phyloP scores from a whole-genome alignment of 345 rosid genomes.

The Arabidopsis arenosa region DNA sequence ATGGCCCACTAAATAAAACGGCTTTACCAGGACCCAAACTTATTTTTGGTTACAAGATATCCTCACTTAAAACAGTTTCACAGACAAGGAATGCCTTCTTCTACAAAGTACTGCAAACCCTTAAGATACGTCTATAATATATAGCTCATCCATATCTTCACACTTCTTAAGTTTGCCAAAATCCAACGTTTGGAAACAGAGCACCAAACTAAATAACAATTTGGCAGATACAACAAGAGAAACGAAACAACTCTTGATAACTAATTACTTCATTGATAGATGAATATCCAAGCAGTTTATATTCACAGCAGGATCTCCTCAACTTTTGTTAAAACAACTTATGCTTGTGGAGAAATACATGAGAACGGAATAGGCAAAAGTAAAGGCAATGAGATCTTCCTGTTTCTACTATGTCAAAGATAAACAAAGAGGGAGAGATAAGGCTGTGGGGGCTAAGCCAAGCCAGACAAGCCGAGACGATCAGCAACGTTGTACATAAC shows the following conservation, averaged over 20 bases:
- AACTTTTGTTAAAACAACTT: neutral
- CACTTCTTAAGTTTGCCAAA: neutral
- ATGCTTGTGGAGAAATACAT: neutral
- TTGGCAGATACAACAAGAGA: neutral
- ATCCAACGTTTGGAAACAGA: neutral
- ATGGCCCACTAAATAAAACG: neutral
- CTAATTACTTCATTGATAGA: neutral
- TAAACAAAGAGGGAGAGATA: neutral
- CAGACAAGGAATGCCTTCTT: neutral
- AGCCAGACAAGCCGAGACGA: conserved; percentile 82
- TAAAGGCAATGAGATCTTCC: neutral
- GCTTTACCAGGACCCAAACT: neutral
- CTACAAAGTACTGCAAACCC: no score
- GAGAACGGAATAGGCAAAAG: neutral
- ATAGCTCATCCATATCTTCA: neutral
- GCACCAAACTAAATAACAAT: neutral
- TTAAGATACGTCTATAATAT: no score
- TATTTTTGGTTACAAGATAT: neutral
- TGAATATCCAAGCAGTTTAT: conserved; percentile 17
- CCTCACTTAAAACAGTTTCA: neutral
- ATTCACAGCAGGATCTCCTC: conserved; percentile 29
- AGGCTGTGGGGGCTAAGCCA: conserved; percentile 24
- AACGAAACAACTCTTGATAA: neutral
- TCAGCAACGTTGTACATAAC: conserved; percentile 95
- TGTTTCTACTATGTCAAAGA: conserved; percentile 6